A percentile compares a stretch with the other conserved stretches of the same genome.
Conservation (phyloP, 352 stramenopile genomes). For the Plasmopara muralis region DNA sequence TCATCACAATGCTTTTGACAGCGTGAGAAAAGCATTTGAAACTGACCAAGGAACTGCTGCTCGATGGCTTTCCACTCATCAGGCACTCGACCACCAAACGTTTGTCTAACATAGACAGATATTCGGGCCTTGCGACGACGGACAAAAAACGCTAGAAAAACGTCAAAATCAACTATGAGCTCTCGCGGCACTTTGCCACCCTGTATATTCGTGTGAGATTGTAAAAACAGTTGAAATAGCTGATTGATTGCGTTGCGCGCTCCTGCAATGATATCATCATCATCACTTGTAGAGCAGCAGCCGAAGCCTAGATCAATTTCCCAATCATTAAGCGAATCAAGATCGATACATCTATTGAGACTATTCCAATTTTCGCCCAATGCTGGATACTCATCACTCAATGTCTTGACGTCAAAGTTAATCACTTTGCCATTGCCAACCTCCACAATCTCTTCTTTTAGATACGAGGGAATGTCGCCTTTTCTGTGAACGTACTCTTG, state of each 20-base stretch:
- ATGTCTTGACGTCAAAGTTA: conserved; percentile 20
- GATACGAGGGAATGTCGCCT: conserved; percentile 14
- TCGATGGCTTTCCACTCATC: conserved; percentile 47
- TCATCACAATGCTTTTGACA: conserved; percentile 48
- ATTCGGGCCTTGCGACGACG: conserved; percentile 49
- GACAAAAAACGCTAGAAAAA: conserved; percentile 49
- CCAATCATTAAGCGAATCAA: conserved; percentile 32
- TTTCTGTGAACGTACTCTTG: conserved; percentile 15
- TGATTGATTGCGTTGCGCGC: conserved; percentile 23
- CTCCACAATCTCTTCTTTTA: conserved; percentile 25
- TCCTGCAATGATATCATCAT: conserved; percentile 9
- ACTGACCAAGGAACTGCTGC: conserved; percentile 34
- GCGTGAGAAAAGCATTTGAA: conserved; percentile 47
- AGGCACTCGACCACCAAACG: conserved; percentile 30
- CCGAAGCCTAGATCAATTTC: conserved; percentile 45
- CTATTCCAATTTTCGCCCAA: conserved; percentile 33
- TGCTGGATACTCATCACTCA: conserved; percentile 27
- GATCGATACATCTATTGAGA: conserved; percentile 4
- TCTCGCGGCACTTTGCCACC: conserved; percentile 19
- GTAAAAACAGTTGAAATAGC: conserved; percentile 30
- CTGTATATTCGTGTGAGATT: conserved; percentile 2
- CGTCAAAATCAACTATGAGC: conserved; percentile 43
- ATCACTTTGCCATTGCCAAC: conserved; percentile 19
- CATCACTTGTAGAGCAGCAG: conserved; percentile 12
- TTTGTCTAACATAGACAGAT: conserved; percentile 31